phyloP scores from a whole-genome alignment of 176 grass and related monocot genomes.

The Triticum timopheevii region DNA sequence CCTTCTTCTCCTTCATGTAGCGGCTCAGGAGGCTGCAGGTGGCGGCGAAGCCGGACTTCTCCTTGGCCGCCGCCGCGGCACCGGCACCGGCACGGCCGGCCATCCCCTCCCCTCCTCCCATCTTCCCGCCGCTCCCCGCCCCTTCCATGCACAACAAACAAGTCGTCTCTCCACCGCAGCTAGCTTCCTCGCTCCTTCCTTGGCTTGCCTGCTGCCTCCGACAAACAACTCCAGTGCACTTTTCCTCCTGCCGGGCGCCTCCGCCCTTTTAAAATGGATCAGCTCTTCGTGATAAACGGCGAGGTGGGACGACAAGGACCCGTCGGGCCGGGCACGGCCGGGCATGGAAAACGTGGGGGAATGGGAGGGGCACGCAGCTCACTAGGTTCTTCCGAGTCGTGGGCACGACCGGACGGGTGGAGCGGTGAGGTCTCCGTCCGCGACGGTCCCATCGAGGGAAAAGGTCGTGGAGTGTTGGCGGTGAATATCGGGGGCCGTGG shows the following conservation, averaged over 20 bases:
- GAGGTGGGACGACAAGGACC: constrained; percentile 17
- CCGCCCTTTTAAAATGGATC: constrained; percentile 20
- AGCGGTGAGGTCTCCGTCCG: background rate
- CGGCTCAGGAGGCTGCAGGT: constrained; percentile 66
- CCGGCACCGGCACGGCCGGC: background rate
- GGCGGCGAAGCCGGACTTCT: constrained; percentile 49
- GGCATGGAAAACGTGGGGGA: constrained; percentile 42
- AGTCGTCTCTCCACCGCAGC: background rate
- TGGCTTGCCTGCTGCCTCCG: background rate
- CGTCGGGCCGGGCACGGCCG: background rate
- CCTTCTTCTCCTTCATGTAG: constrained; percentile 56
- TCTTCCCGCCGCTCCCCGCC: background rate
- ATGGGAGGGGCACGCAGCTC: background rate
- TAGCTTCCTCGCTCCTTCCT: background rate
- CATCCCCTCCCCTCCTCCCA: background rate
- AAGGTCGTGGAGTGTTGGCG: background rate
- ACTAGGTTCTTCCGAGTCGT: background rate
- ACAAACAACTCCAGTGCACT: background rate
- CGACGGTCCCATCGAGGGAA: constrained; percentile 2
- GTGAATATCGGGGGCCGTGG: background rate
- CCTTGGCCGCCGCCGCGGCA: background rate
- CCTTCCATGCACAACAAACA: background rate
- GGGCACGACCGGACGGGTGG: background rate
- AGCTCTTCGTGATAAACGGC: constrained; percentile 17
- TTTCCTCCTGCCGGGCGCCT: background rate